These are phyloP conservation scores for Penicillium lagena DNA, from an alignment of 495 filamentous ascomycete species.

Conservation along the genomic window DNA sequence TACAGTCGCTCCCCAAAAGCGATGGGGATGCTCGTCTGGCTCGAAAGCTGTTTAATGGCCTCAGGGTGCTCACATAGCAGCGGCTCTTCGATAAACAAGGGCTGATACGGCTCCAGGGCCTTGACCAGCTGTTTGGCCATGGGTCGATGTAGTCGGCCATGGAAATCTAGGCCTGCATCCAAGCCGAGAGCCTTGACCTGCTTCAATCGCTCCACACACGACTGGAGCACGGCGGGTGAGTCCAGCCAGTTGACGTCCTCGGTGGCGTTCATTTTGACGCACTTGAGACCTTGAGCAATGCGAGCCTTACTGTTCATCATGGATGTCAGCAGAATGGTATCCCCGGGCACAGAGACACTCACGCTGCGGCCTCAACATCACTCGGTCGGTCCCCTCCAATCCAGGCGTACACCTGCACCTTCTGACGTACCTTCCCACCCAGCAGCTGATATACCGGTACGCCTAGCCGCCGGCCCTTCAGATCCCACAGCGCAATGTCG, in stretches of 20 bases:
- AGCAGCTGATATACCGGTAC: conserved; percentile 71
- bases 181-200: conserved; percentile 66
- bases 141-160: conserved; percentile 71
- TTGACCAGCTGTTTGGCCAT: conserved; percentile 80
- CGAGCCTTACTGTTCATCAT: conserved; percentile 41
- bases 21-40: conserved; percentile 59
- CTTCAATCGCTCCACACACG: conserved; percentile 62
- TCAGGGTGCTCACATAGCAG: conserved; percentile 66
- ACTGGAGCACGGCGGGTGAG: conserved; percentile 56
- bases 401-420: conserved; percentile 77
- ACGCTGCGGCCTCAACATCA: conserved; percentile 59
- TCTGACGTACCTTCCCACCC: conserved; percentile 69
- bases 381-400: conserved; percentile 75
- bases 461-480: conserved; percentile 55
- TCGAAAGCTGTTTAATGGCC: conserved; percentile 60
- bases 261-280: conserved; percentile 81
- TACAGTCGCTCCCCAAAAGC: conserved; percentile 74
- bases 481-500: conserved; percentile 79
- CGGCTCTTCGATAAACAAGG: conserved; percentile 77
- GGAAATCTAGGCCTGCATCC: conserved; percentile 73
- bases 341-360: not conserved
- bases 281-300: conserved; percentile 64
- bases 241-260: conserved; percentile 79
- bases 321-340: not conserved
- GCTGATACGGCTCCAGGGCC: conserved; percentile 61